Evolutionary conservation across 768 basidiomycete species (phyloP), one percentile per base, ranked within the genome.

Genomic region (Serpula lacrymans): DNA sequence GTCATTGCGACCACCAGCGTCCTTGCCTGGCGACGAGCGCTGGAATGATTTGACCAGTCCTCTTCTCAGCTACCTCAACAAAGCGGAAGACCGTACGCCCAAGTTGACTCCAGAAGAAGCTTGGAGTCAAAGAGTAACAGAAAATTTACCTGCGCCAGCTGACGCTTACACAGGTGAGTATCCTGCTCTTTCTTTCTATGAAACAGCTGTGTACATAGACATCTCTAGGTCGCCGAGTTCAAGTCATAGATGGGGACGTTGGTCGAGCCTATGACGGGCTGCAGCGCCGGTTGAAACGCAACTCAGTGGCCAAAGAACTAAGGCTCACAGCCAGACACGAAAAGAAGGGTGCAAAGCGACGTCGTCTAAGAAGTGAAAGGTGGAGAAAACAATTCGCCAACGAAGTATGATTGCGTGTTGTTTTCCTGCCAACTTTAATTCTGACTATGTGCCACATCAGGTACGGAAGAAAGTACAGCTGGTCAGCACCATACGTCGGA

Each of bases 381-480:
- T 90, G 88, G 85, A 74, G 85, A 57, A 80, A 72, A 53, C 78
- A 74, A 45, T 92, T 91, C 62, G 82, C 88, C 34, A 69, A 88
- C 51, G 83, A 88, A 74, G 88, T 80, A 65, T 49, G 78, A 25
- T 46, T 41, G 34, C 39, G 41, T 24, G 22, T 42, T 54, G 30
- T 46, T 30, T 33, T 44, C 42, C 37, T 34, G 40, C 23, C 30
- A 31, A 25, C 41, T 54, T 29, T 50, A 35, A 38, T 27, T 45
- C 36, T 32, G 30, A 37, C 50, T 44, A 42, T 43, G 42, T 39
- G 45, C 48, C 24, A 44, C 43, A 49, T n/a, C 53, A 91, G 88
- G 88, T 91, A 46, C 78, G 88, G 61, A 78, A 78, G 68, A 90
- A 86, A 66, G 85, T 90, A 26, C 77, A 84, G 55, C 65, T 91